These are phyloP conservation scores for Scheffersomyces illinoinensis DNA, from an alignment of 1,139 yeast species.

Conservation along the genomic window DNA sequence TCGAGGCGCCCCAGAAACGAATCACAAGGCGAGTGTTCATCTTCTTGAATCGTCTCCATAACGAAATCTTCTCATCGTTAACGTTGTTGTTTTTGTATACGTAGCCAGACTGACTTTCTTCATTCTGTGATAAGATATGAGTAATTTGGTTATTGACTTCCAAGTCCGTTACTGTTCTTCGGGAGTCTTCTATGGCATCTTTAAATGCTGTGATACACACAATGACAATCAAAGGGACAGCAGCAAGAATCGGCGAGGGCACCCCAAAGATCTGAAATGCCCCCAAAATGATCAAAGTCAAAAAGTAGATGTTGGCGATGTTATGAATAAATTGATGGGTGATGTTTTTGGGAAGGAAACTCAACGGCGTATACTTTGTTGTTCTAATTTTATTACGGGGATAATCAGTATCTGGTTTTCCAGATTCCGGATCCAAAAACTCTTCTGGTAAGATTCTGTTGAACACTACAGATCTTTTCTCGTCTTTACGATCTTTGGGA, in stretches of 20 bases:
- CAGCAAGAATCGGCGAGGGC: constrained; percentile 54
- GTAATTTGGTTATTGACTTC: constrained; percentile 55
- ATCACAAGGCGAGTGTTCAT: constrained; percentile 35
- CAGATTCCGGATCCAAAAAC: constrained; percentile 48
- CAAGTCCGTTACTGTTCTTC: constrained; percentile 53
- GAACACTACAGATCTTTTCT: constrained; percentile 60
- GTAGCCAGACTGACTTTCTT: constrained; percentile 6
- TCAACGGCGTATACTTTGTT: constrained; percentile 58
- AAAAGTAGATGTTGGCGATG: constrained; percentile 57
- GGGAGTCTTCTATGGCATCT: constrained; percentile 59
- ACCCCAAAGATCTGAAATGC: constrained; percentile 58
- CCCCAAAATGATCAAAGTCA: constrained; percentile 52
- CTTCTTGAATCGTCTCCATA: constrained; percentile 65
- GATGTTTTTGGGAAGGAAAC: constrained; percentile 56
- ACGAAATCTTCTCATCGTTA: constrained; percentile 48
- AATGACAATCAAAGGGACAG: constrained; percentile 61
- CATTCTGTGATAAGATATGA: constrained; percentile 36
- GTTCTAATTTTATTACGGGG: constrained; percentile 61
- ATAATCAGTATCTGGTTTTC: constrained; percentile 32
- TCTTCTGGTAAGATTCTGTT: constrained; percentile 70
- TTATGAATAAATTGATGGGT: constrained; percentile 49
- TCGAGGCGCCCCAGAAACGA: constrained; percentile 27
- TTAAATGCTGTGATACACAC: constrained; percentile 55
- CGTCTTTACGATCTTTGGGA: constrained; percentile 40
- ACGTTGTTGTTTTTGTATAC: constrained; percentile 45